Conservation (phyloP, 306 rosid genomes). For the Dalbergia cochinchinensis region DNA sequence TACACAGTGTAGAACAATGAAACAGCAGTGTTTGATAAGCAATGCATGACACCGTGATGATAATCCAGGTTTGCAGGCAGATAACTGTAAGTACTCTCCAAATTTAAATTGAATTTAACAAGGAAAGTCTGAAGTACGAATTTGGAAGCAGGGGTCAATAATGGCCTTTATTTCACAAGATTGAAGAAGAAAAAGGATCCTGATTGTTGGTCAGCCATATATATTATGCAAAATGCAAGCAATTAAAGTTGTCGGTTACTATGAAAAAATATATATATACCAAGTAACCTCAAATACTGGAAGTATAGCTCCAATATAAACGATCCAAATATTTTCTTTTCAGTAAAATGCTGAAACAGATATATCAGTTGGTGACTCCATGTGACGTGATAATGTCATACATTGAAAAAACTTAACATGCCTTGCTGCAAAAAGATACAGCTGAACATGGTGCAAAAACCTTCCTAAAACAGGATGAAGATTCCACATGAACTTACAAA, state of each 20-base stretch:
- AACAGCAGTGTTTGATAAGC: neutral
- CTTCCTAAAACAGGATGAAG: constrained; percentile 13
- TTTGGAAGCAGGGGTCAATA: too few species aligned
- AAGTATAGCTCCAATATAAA: neutral
- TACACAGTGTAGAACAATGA: neutral
- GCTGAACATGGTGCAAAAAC: constrained; percentile 32
- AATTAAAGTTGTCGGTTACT: too few species aligned
- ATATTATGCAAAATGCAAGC: too few species aligned
- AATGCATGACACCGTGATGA: neutral
- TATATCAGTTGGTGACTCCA: neutral
- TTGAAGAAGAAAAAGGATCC: too few species aligned
- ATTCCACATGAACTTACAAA: constrained; percentile 32
- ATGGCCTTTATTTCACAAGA: too few species aligned
- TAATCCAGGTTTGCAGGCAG: too few species aligned
- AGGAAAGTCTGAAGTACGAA: neutral
- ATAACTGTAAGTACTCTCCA: too few species aligned
- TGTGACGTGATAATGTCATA: neutral
- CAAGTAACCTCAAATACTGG: neutral
- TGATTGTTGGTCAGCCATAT: too few species aligned
- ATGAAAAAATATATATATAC: too few species aligned
- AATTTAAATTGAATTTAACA: too few species aligned
- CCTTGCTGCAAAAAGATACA: constrained; percentile 25
- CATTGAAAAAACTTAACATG: constrained; percentile 5
- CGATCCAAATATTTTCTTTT: neutral
- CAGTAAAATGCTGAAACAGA: constrained; percentile 32